phyloP scores from a whole-genome alignment of 495 filamentous ascomycete genomes.

The Viridothelium virens region DNA sequence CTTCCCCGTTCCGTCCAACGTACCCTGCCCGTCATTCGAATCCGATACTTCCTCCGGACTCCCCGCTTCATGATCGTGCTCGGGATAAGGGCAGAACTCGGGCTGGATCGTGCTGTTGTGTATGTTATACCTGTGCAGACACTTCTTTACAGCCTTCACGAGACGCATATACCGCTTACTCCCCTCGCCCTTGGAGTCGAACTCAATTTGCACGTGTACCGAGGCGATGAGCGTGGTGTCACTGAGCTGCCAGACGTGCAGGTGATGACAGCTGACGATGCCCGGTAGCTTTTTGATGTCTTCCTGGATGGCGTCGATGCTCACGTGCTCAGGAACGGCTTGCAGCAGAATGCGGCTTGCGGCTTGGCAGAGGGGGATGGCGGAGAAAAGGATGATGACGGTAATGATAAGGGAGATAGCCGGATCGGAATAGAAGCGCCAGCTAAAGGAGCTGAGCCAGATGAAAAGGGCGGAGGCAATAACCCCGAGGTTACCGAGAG shows the following conservation, averaged over 20 bases:
- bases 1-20: conserved; percentile 31
- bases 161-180: conserved; percentile 84
- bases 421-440: conserved; percentile 78
- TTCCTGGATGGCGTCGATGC: conserved; percentile 80
- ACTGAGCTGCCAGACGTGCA: conserved; percentile 95
- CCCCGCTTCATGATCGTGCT: conserved; percentile 41
- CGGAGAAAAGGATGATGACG: conserved; percentile 82
- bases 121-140: conserved; percentile 90
- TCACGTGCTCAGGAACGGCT: conserved; percentile 79
- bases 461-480: conserved; percentile 89
- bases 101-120: conserved; percentile 98
- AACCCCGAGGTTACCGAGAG: conserved; percentile 92
- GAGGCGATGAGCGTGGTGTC: conserved; percentile 88
- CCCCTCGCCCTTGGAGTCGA: conserved; percentile 61
- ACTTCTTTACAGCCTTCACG: conserved; percentile 66
- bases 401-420: conserved; percentile 94
- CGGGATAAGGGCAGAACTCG: conserved; percentile 65
- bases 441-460: conserved; percentile 67
- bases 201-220: conserved; percentile 82
- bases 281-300: conserved; percentile 81
- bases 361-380: conserved; percentile 85
- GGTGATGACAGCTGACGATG: conserved; percentile 81
- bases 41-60: conserved; percentile 28
- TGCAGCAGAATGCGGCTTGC: conserved; percentile 91
- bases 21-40: conserved; percentile 22